Conservation (phyloP, 73 alveolate species). For the Paramecium caudatum region DNA sequence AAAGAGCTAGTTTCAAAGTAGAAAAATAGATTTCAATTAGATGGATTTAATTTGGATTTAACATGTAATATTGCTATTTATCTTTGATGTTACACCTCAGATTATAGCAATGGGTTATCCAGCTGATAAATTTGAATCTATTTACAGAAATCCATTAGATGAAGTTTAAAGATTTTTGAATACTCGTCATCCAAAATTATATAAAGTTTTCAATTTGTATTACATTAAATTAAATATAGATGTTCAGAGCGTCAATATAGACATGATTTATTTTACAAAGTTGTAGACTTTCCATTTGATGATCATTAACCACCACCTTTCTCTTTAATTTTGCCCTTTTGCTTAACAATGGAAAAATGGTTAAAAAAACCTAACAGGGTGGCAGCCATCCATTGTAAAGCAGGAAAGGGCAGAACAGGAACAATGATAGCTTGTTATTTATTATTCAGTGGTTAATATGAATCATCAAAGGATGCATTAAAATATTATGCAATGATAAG, state of each 20-base stretch:
- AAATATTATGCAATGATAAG: conserved; percentile 93
- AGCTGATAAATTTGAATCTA: conserved; percentile 85
- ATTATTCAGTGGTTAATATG: conserved; percentile 84
- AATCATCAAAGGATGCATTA: conserved; percentile 91
- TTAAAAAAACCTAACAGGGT: conserved; percentile 78
- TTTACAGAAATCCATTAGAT: conserved; percentile 86
- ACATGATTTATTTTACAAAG: conserved; percentile 38
- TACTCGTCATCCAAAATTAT: conserved; percentile 84
- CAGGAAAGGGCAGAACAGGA: conserved; percentile 99
- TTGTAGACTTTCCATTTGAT: conserved; percentile 75
- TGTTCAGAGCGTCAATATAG: conserved; percentile 86
- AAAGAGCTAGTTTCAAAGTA: conserved; percentile 77
- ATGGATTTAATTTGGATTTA: conserved; percentile 88
- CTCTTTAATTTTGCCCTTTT: conserved; percentile 30
- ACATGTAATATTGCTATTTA: conserved; percentile 70
- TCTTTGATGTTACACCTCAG: conserved; percentile 82
- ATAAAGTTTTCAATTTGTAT: conserved; percentile 87
- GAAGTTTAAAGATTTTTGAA: conserved; percentile 87
- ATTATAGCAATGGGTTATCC: conserved; percentile 98
- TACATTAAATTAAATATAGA: neutral
- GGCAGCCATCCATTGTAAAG: conserved; percentile 98
- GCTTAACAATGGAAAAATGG: conserved; percentile 56
- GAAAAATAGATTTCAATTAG: conserved; percentile 80
- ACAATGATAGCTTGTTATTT: conserved; percentile 94
- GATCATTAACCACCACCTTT: conserved; percentile 78